Percentiles rank a stretch among this genome's conserved stretches.
phyloP scores from a whole-genome alignment of 257 asterid genomes.

The Solanum chilense region DNA sequence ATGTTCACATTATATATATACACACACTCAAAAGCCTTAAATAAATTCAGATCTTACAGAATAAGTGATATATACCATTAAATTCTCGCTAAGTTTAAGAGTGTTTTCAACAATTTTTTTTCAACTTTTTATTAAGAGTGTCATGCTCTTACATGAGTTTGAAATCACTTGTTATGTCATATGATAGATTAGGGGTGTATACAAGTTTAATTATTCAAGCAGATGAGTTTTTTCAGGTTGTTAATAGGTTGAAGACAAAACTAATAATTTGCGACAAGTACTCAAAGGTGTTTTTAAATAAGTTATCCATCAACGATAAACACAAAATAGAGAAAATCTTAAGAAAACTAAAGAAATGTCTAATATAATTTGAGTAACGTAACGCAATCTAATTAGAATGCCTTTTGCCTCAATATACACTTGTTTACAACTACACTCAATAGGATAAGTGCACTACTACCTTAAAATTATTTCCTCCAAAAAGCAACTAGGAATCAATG shows the following conservation, averaged over 20 bases:
- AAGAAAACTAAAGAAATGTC: too few species aligned
- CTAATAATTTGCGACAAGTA: too few species aligned
- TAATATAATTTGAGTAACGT: not conserved
- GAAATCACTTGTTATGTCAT: too few species aligned
- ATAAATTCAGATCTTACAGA: too few species aligned
- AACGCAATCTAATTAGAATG: not conserved
- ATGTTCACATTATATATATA: too few species aligned
- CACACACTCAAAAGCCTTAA: too few species aligned
- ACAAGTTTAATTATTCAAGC: too few species aligned
- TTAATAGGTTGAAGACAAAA: not conserved
- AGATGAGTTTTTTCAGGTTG: not conserved
- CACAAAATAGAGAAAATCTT: not conserved
- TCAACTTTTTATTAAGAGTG: too few species aligned
- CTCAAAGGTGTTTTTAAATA: too few species aligned
- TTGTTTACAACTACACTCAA: not conserved
- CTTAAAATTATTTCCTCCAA: not conserved
- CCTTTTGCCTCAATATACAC: not conserved
- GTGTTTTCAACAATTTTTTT: too few species aligned
- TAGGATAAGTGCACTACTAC: not conserved
- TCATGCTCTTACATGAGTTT: not conserved
- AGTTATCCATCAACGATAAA: not conserved
- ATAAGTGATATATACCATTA: not conserved
- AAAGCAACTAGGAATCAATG: not conserved
- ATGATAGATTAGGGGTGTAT: not conserved
- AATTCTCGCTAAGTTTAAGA: not conserved